Conservation (phyloP, 495 filamentous ascomycete species). For the Achaetomiella virescens region DNA sequence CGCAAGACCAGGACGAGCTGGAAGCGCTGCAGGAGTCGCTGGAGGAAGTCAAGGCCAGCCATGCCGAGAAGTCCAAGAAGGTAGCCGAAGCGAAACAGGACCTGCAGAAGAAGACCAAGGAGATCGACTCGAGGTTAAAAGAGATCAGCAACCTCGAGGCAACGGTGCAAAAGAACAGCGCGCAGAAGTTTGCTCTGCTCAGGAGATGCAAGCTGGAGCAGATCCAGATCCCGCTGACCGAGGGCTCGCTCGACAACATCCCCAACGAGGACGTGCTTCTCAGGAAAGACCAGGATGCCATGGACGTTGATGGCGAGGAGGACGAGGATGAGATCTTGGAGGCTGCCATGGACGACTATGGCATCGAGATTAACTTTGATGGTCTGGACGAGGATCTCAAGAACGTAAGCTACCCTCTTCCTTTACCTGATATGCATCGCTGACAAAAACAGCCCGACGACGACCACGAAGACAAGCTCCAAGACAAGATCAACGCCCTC, state of each 20-base stretch:
- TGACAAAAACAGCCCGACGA: slow-evolving; percentile 52
- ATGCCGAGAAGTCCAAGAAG: slow-evolving; percentile 63
- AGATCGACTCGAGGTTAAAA: slow-evolving; percentile 72
- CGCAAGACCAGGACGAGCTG: slow-evolving; percentile 66
- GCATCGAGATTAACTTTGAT: slow-evolving; percentile 87
- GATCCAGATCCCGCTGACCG: slow-evolving; percentile 72
- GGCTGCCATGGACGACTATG: slow-evolving; percentile 68
- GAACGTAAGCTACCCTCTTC: slow-evolving; percentile 47
- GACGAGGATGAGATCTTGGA: slow-evolving; percentile 53
- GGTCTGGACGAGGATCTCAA: slow-evolving; percentile 79
- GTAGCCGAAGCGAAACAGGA: slow-evolving; percentile 77
- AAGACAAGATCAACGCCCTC: slow-evolving; percentile 68
- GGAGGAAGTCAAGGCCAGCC: slow-evolving; percentile 57
- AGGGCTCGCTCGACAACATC: slow-evolving; percentile 78
- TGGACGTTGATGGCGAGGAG: slow-evolving; percentile 75
- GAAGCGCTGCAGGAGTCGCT: slow-evolving; percentile 68
- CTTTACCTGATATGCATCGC: slow-evolving; percentile 11
- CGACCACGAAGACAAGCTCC: slow-evolving; percentile 69
- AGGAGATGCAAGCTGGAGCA: slow-evolving; percentile 90
- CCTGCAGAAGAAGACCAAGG: slow-evolving; percentile 73
- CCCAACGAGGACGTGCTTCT: slow-evolving; percentile 76
- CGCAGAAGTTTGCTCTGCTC: slow-evolving; percentile 74
- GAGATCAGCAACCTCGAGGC: slow-evolving; percentile 72
- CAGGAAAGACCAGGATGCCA: slow-evolving; percentile 66
- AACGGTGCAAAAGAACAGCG: slow-evolving; percentile 74